Evolutionary conservation across 805 yeast species (phyloP).

Genomic region (Saccharomycopsis fermentans): DNA sequence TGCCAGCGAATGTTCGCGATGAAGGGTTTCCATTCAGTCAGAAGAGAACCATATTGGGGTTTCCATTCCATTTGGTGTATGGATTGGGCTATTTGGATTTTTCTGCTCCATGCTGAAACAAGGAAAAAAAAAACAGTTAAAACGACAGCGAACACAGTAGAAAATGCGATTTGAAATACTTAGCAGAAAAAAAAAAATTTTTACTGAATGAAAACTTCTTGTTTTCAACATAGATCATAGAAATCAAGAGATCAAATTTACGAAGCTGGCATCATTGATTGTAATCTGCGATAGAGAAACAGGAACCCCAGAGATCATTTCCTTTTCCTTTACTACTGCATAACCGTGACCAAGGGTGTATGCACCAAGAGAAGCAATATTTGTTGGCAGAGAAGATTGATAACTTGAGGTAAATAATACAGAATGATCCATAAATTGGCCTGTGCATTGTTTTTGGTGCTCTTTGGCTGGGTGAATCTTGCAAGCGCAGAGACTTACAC

Average conservation of each 20-base stretch:
- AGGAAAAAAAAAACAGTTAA: background rate
- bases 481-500: conserved; percentile 22
- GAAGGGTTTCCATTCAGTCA: too few relatives aligned
- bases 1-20: too few relatives aligned
- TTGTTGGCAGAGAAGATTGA: background rate
- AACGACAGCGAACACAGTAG: background rate
- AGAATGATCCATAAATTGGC: background rate
- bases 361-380: too few relatives aligned
- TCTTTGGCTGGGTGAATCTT: background rate
- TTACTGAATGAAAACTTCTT: background rate
- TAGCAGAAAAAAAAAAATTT: background rate
- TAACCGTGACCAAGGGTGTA: too few relatives aligned
- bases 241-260: too few relatives aligned
- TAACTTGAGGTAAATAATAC: background rate
- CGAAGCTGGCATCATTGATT: too few relatives aligned
- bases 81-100: background rate
- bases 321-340: too few relatives aligned
- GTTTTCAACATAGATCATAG: too few relatives aligned
- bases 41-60: too few relatives aligned
- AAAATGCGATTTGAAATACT: background rate
- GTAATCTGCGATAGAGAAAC: too few relatives aligned
- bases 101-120: background rate
- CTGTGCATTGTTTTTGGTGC: background rate
- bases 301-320: too few relatives aligned
- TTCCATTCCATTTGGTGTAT: too few relatives aligned